These are phyloP conservation scores for Calocybe gambosa DNA, from an alignment of 1,284 basidiomycete species.

Conservation along the genomic window DNA sequence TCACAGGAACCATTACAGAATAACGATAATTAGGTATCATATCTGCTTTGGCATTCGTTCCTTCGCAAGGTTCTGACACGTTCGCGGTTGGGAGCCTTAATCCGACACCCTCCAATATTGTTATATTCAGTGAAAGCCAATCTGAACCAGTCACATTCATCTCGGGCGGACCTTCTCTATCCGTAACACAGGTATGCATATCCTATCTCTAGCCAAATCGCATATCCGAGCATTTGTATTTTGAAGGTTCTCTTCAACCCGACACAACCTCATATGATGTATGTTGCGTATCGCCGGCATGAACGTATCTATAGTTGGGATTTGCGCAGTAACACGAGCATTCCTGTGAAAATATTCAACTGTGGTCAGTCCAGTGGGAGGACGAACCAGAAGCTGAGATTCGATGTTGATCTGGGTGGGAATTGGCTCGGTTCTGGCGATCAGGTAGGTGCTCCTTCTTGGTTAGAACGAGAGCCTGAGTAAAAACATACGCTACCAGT, in stretches of 20 bases:
- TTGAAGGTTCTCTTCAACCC: slow-evolving; percentile 78
- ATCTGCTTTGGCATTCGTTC: slow-evolving; percentile 74
- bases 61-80: slow-evolving; percentile 54
- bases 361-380: slow-evolving; percentile 13
- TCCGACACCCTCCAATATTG: slow-evolving; percentile 59
- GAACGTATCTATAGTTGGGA: slow-evolving; percentile 72
- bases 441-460: slow-evolving; percentile 39
- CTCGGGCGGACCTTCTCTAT: slow-evolving; percentile 48
- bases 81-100: slow-evolving; percentile 71
- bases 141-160: slow-evolving; percentile 56
- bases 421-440: slow-evolving; percentile 66
- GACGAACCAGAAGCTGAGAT: slow-evolving; percentile 75
- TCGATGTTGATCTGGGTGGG: slow-evolving; percentile 75
- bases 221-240: background rate
- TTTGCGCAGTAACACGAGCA: slow-evolving; percentile 55
- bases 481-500: background rate
- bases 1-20: background rate
- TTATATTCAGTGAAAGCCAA: slow-evolving; percentile 65
- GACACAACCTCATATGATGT: slow-evolving; percentile 61
- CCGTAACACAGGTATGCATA: slow-evolving; percentile 64
- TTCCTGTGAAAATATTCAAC: slow-evolving; percentile 36
- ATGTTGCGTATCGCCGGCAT: slow-evolving; percentile 72
- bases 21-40: slow-evolving; percentile 59
- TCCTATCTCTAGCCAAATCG: background rate
- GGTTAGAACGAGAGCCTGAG: background rate